Evolutionary conservation across 2,329 filamentous ascomycete species (phyloP), one percentile per base, ranked within the genome.

Genomic region (Xylariaceae sp.): DNA sequence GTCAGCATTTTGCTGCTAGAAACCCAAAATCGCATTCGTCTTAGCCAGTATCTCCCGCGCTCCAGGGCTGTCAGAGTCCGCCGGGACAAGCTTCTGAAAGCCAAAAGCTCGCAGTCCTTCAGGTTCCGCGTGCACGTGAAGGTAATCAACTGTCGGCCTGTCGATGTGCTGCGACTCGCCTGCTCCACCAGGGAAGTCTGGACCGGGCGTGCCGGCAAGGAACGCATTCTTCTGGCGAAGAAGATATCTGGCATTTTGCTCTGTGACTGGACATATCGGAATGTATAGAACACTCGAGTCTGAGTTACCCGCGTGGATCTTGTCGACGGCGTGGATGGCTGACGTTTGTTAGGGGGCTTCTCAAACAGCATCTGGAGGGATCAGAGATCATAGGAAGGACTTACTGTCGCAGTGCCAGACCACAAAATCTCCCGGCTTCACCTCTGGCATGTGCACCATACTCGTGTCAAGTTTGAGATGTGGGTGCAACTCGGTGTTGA

Each of bases 211-310:
- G 5, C 90, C 90, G 0, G 72, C 64, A 2, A 86, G 67, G 58
- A 94, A 94, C 0, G 82, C 80, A n/a, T 81, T 74, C 17, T 86
- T 78, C 70, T 95, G 90, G 14, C 81, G 76, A 1, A 70, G 75
- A 1, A 92, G 73, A 63, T 91, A 94, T 18, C 78, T 69, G 0
- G 86, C 83, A 60, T 94, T 96, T 36, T 75, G 71, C 46, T 85
- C 80, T 1, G 90, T 95, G 30, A 90, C 76, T 0, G 91, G 90
- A 47, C 88, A 94, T 0, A 89, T 85, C 0, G 91, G 90, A 48
- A 96, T 95, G 62, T 96, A 96, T 52, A 96, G 63, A 0, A 96
- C 91, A 58, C 85, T 90, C 0, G 87, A 90, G 66, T 96, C 91
- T 0, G 73, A 68, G 1, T 70, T 75, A 1, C 91, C 92, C 1